These are phyloP conservation scores for Plenodomus biglobosus DNA, from an alignment of 2,329 filamentous ascomycete species.

Conservation along the genomic window DNA sequence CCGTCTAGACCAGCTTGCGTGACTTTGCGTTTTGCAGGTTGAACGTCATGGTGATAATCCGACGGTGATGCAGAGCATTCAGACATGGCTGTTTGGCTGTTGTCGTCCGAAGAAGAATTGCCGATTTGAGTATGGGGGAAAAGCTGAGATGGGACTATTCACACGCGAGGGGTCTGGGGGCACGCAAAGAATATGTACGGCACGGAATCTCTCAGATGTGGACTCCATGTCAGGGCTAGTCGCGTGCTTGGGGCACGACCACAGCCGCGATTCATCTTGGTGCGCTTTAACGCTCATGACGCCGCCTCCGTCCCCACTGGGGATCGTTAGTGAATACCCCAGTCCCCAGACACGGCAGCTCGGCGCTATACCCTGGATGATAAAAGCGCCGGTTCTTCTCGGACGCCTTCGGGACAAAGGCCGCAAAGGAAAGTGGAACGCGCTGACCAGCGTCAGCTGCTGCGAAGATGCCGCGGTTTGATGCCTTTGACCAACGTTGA, in stretches of 20 bases:
- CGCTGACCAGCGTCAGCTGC: slow-evolving; percentile 30
- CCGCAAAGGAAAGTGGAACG: slow-evolving; percentile 18
- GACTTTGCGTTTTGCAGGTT: slow-evolving; percentile 59
- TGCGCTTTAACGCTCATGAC: slow-evolving; percentile 41
- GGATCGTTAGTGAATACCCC: slow-evolving; percentile 41
- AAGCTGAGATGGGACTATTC: slow-evolving; percentile 14
- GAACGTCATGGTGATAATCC: slow-evolving; percentile 33
- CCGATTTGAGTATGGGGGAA: slow-evolving; percentile 16
- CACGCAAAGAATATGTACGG: slow-evolving; percentile 37
- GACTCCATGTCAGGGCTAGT: slow-evolving; percentile 31
- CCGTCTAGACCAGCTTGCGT: slow-evolving; percentile 58
- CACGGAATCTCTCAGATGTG: slow-evolving; percentile 34
- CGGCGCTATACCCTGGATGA: slow-evolving; percentile 34
- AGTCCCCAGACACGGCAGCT: slow-evolving; percentile 42
- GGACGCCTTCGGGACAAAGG: slow-evolving; percentile 37
- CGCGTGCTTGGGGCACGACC: slow-evolving; percentile 31
- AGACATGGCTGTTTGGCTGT: slow-evolving; percentile 36
- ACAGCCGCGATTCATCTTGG: slow-evolving; percentile 34
- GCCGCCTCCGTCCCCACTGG: slow-evolving; percentile 37
- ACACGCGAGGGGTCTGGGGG: slow-evolving; percentile 32
- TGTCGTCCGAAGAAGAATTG: slow-evolving; percentile 13
- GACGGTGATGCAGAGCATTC: slow-evolving; percentile 43
- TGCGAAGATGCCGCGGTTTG: slow-evolving; percentile 24
- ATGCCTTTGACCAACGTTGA: slow-evolving; percentile 10
- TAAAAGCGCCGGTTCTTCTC: slow-evolving; percentile 33